Evolutionary conservation across 768 basidiomycete genomes (phyloP).

Genomic region (Filobasidium floriforme): DNA sequence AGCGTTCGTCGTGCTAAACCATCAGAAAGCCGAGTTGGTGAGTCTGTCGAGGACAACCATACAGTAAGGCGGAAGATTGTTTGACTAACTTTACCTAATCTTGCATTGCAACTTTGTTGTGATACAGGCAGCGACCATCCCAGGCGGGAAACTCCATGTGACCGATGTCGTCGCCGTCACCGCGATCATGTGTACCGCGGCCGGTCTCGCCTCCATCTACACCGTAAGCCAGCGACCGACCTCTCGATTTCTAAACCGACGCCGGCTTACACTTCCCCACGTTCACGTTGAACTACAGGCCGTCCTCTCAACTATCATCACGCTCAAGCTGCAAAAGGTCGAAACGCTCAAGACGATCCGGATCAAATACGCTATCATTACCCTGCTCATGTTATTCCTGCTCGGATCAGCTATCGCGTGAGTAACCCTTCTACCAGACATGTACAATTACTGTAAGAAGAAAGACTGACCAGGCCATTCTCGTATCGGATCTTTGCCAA

Average conservation of each 20-base stretch:
- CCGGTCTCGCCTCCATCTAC: constrained; percentile 19
- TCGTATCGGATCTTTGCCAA: not conserved
- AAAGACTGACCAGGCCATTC: not conserved
- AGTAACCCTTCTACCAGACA: not conserved
- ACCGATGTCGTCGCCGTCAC: constrained; percentile 16
- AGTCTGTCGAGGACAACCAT: constrained; percentile 4
- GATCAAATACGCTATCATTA: constrained; percentile 14
- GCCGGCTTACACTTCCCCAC: too few relatives aligned
- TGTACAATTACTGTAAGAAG: not conserved
- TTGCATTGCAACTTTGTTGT: not conserved
- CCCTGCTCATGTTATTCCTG: constrained; percentile 7
- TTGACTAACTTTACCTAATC: too few relatives aligned
- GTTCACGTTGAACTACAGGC: not conserved
- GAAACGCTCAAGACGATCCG: constrained; percentile 18
- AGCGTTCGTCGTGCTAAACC: constrained; percentile 15
- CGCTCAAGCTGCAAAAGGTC: constrained; percentile 15
- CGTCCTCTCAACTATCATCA: constrained; percentile 7
- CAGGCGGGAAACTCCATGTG: constrained; percentile 12
- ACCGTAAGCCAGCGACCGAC: constrained; percentile 12
- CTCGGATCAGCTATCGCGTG: constrained; percentile 16
- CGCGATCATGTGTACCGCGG: constrained; percentile 10
- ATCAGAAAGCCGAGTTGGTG: constrained; percentile 14
- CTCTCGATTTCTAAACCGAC: not conserved
- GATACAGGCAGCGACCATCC: constrained; percentile 13
- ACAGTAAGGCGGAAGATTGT: too few relatives aligned